phyloP scores from a whole-genome alignment of 331 rosid genomes.

The Phaseolus coccineus region DNA sequence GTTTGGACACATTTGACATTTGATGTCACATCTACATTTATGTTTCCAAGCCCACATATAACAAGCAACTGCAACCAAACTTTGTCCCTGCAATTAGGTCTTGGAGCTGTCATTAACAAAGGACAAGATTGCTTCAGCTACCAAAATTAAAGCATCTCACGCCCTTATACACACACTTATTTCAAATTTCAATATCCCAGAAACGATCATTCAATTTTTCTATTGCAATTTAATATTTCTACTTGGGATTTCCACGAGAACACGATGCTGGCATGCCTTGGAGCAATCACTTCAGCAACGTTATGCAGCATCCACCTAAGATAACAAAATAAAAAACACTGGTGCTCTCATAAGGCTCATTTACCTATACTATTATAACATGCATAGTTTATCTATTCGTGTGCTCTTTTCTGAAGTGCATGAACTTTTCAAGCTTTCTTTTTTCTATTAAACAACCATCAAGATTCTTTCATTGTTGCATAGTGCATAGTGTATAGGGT shows the following conservation, averaged over 20 bases:
- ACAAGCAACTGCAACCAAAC: conserved; percentile 55
- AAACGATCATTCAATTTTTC: conserved; percentile 9
- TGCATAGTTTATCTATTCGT: conserved; percentile 40
- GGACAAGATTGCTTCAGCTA: conserved; percentile 43
- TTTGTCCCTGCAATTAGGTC: conserved; percentile 50
- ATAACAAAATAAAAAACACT: background rate
- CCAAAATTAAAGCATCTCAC: conserved; percentile 37
- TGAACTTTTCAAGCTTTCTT: conserved; percentile 34
- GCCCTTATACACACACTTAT: conserved; percentile 22
- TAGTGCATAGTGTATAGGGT: too few species aligned
- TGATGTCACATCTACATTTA: conserved; percentile 42
- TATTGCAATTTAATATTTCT: conserved; percentile 37
- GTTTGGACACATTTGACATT: conserved; percentile 42
- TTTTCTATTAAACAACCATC: conserved; percentile 34
- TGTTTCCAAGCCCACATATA: conserved; percentile 52
- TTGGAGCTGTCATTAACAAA: conserved; percentile 47
- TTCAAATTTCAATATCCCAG: conserved; percentile 30
- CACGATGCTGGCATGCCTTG: conserved; percentile 32
- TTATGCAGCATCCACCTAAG: conserved; percentile 9
- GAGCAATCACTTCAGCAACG: conserved; percentile 36
- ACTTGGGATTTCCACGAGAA: conserved; percentile 43
- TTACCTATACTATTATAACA: conserved; percentile 13
- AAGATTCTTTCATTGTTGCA: conserved; percentile 29
- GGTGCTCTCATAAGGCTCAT: conserved; percentile 28
- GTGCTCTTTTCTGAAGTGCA: conserved; percentile 27